phyloP scores from a whole-genome alignment of 768 basidiomycete genomes.

The Calocybe indica region DNA sequence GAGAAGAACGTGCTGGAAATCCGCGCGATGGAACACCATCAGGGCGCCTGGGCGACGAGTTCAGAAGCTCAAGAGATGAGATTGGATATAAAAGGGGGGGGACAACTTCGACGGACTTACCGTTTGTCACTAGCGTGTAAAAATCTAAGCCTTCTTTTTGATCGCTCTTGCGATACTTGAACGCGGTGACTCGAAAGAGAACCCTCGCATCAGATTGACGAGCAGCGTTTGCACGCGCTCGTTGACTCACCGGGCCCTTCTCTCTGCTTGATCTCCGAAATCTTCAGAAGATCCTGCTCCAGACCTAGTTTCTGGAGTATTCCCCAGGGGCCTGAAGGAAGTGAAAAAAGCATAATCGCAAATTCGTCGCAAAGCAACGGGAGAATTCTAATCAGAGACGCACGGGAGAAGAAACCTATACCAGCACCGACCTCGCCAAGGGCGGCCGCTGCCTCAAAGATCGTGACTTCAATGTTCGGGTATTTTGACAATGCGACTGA shows the following conservation, averaged over 20 bases:
- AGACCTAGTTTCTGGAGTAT: conserved; percentile 39
- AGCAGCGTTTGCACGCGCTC: background rate
- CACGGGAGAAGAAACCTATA: conserved; percentile 48
- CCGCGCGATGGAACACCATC: conserved; percentile 56
- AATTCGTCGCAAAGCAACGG: background rate
- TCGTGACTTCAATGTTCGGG: conserved; percentile 48
- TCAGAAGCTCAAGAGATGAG: conserved; percentile 8
- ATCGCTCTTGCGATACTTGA: conserved; percentile 59
- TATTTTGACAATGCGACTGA: conserved; percentile 40
- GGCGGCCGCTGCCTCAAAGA: conserved; percentile 47
- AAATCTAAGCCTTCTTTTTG: conserved; percentile 47
- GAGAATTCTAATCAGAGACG: conserved; percentile 15
- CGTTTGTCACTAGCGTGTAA: conserved; percentile 49
- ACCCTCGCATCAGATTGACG: conserved; percentile 3
- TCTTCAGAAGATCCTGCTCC: conserved; percentile 37
- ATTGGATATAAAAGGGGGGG: background rate
- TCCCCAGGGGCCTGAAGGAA: conserved; percentile 40
- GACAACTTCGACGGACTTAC: conserved; percentile 24
- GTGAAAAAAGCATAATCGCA: conserved; percentile 5
- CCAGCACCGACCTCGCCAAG: conserved; percentile 58
- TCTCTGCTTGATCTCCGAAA: conserved; percentile 27
- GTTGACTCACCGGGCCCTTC: conserved; percentile 33
- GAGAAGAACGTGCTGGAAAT: conserved; percentile 59
- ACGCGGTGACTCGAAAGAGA: conserved; percentile 34
- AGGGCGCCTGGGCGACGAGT: conserved; percentile 34